Percentiles rank a stretch among this genome's conserved stretches.
These are phyloP conservation scores for Gaultheria prostrata DNA, from an alignment of 148 eudicot species.

Conservation along the genomic window DNA sequence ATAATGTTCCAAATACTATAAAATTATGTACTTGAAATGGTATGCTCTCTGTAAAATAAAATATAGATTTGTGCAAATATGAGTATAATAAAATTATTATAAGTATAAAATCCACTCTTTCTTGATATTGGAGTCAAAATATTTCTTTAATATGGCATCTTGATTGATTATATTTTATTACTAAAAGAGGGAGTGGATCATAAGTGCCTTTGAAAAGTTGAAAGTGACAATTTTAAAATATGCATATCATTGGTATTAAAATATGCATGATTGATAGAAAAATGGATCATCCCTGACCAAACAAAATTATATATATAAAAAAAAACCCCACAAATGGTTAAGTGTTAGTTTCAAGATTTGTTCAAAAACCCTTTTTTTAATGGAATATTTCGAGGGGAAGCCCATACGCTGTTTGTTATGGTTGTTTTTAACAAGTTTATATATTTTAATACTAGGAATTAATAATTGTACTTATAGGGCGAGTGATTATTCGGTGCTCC, in stretches of 20 bases:
- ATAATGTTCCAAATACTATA: not conserved
- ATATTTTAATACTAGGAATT: not conserved
- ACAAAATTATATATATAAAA: not conserved
- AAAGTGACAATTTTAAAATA: not conserved
- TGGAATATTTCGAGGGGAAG: not conserved
- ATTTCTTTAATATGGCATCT: not conserved
- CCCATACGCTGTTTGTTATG: not conserved
- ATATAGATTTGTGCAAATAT: not conserved
- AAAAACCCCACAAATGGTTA: not conserved
- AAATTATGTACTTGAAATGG: not conserved
- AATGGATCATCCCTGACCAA: constrained; percentile 3
- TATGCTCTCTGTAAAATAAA: not conserved
- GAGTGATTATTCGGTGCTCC: not conserved
- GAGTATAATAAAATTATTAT: not conserved
- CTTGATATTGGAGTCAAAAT: not conserved
- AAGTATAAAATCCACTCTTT: not conserved
- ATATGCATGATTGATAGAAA: not conserved
- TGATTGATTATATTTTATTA: not conserved
- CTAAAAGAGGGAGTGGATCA: not conserved
- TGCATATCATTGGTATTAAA: too few species aligned
- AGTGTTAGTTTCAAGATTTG: constrained; percentile 1
- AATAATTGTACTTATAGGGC: not conserved
- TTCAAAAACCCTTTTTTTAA: not conserved
- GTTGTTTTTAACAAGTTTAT: not conserved
- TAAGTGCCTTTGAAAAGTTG: not conserved